phyloP scores from a whole-genome alignment of 225 moss, liverwort and hornwort genomes.

The Physcomitrellopsis africana region DNA sequence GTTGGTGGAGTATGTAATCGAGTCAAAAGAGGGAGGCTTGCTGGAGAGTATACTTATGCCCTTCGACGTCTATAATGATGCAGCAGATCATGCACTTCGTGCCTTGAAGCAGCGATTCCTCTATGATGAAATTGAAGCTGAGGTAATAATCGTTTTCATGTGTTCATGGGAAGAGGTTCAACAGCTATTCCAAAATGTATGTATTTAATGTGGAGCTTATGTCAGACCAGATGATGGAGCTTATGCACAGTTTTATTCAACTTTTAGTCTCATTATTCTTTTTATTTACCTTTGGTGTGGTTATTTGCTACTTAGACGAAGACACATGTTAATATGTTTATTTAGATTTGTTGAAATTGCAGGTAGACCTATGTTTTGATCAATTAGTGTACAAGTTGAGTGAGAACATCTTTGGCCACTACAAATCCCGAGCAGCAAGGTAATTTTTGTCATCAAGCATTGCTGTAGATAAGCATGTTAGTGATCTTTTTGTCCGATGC shows the following conservation, averaged over 20 bases:
- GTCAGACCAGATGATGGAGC: too few species aligned
- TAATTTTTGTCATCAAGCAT: slow-evolving; percentile 30
- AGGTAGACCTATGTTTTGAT: slow-evolving; percentile 99
- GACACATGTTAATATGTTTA: not conserved
- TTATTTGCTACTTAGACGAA: not conserved
- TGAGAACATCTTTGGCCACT: slow-evolving; percentile 92
- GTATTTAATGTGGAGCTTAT: not conserved
- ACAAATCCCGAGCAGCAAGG: slow-evolving; percentile 96
- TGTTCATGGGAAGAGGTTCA: slow-evolving; percentile 11
- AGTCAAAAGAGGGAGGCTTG: slow-evolving; percentile 92
- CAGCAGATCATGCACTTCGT: slow-evolving; percentile 94
- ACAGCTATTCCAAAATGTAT: not conserved
- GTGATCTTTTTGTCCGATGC: slow-evolving; percentile 2
- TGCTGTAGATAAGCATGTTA: not conserved
- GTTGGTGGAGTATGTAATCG: slow-evolving; percentile 96
- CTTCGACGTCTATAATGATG: slow-evolving; percentile 96
- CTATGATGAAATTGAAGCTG: slow-evolving; percentile 99
- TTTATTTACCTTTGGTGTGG: slow-evolving; percentile 15
- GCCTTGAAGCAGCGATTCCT: slow-evolving; percentile 91
- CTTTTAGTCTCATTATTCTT: not conserved
- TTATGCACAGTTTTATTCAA: too few species aligned
- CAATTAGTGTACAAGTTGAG: slow-evolving; percentile 96
- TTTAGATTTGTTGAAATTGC: slow-evolving; percentile 35
- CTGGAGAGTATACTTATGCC: slow-evolving; percentile 95
- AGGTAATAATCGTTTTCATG: slow-evolving; percentile 50